Evolutionary conservation across 2,329 filamentous ascomycete species (phyloP).

Genomic region (Colletotrichum godetiae): DNA sequence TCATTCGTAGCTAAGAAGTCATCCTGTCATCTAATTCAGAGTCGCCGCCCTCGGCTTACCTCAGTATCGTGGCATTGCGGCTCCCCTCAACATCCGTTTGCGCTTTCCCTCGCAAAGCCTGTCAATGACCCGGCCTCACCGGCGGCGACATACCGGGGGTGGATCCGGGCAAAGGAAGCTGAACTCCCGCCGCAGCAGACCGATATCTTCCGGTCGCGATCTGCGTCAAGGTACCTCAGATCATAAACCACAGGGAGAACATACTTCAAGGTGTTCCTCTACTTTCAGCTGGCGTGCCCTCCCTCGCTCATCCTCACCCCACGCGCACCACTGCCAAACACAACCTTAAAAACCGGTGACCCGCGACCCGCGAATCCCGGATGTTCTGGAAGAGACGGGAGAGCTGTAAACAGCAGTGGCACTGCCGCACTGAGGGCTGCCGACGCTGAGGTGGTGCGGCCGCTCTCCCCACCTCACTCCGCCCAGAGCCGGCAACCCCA

Average conservation of each 20-base stretch:
- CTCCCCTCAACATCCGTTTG: not conserved
- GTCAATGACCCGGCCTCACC: not conserved
- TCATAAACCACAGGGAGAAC: not conserved
- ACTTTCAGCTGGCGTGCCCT: not conserved
- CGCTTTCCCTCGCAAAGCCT: not conserved
- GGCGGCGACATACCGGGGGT: constrained; percentile 7
- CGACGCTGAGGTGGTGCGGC: constrained; percentile 11
- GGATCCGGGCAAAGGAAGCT: not conserved
- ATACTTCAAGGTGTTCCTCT: not conserved
- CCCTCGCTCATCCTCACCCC: not conserved
- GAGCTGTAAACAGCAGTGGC: not conserved
- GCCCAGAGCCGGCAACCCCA: not conserved
- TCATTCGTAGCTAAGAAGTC: too few species aligned
- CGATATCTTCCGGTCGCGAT: not conserved
- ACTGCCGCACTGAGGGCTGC: constrained; percentile 8
- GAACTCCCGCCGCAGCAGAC: not conserved
- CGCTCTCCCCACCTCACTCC: not conserved
- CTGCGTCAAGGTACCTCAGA: not conserved
- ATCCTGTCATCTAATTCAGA: not conserved
- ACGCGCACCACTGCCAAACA: not conserved
- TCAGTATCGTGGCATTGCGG: not conserved
- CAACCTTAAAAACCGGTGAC: constrained; percentile 6
- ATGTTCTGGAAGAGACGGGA: not conserved
- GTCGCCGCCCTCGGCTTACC: not conserved
- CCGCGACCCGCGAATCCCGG: constrained; percentile 3